Conservation (phyloP, 371 early-diverging fungal species). For the Rhizopus delemar region DNA sequence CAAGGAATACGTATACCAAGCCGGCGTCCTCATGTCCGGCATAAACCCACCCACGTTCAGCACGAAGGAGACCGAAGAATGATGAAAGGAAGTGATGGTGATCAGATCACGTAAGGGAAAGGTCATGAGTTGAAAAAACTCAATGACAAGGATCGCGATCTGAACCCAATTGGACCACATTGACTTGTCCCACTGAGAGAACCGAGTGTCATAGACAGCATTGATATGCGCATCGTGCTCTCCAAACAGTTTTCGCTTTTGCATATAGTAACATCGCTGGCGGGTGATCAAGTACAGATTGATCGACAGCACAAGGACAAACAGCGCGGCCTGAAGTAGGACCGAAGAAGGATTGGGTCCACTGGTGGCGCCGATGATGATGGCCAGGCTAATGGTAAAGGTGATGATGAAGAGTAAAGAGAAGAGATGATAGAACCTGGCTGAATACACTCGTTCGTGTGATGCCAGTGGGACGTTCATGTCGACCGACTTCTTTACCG, state of each 20-base stretch:
- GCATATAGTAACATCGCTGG: constrained; percentile 48
- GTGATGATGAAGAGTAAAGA: constrained; percentile 32
- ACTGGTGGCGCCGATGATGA: constrained; percentile 28
- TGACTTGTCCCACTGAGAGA: constrained; percentile 34
- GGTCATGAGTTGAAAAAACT: constrained; percentile 54
- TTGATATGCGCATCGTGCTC: constrained; percentile 38
- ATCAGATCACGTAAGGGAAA: constrained; percentile 57
- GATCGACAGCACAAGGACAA: constrained; percentile 48
- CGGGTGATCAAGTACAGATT: constrained; percentile 51
- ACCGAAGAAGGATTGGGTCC: neutral
- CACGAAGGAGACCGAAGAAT: constrained; percentile 24
- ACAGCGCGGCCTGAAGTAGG: constrained; percentile 43
- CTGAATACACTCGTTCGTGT: constrained; percentile 34
- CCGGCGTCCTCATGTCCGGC: constrained; percentile 48
- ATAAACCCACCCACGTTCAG: constrained; percentile 42
- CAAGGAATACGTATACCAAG: constrained; percentile 47
- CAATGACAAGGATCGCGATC: constrained; percentile 53
- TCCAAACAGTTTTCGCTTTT: constrained; percentile 39
- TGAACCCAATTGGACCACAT: constrained; percentile 58
- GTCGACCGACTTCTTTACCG: neutral
- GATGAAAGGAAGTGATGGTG: constrained; percentile 22
- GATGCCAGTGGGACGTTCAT: constrained; percentile 21
- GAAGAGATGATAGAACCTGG: constrained; percentile 37
- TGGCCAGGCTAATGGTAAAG: constrained; percentile 25
- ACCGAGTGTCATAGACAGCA: constrained; percentile 39